Conservation (phyloP, 2,329 filamentous ascomycete genomes). For the Cladophialophora bantiana region DNA sequence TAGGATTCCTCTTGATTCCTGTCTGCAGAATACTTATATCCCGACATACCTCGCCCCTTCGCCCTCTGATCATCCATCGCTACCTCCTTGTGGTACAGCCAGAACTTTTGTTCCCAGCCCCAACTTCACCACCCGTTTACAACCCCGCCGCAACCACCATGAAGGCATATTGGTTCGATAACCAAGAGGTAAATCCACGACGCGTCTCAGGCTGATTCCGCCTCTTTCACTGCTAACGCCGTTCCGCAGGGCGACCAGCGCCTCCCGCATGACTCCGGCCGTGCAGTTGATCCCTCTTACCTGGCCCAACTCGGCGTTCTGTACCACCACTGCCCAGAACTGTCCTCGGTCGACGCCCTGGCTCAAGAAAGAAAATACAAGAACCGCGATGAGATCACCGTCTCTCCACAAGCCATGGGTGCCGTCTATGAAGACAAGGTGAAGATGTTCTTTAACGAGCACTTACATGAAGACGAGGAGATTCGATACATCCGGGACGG, state of each 20-base stretch:
- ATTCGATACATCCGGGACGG: slow-evolving; percentile 93
- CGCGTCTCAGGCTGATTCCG: slow-evolving; percentile 5
- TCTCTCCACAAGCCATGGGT: slow-evolving; percentile 86
- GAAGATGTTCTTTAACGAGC: slow-evolving; percentile 91
- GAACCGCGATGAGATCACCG: slow-evolving; percentile 91
- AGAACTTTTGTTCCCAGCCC: background rate
- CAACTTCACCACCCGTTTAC: background rate
- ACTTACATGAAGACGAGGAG: slow-evolving; percentile 98
- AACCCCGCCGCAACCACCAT: slow-evolving; percentile 53
- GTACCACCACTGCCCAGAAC: slow-evolving; percentile 72
- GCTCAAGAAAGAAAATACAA: slow-evolving; percentile 81
- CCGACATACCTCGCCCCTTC: background rate
- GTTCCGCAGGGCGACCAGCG: slow-evolving; percentile 84
- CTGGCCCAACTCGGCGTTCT: slow-evolving; percentile 79
- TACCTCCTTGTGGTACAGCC: background rate
- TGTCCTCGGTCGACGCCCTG: slow-evolving; percentile 74
- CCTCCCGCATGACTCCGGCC: slow-evolving; percentile 84
- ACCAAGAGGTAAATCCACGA: slow-evolving; percentile 59
- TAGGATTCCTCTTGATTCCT: background rate
- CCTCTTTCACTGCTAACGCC: slow-evolving; percentile 9
- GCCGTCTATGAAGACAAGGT: slow-evolving; percentile 91
- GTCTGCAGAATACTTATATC: slow-evolving; percentile 6
- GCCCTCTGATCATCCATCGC: background rate
- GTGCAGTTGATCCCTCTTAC: slow-evolving; percentile 67
- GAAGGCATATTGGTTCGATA: slow-evolving; percentile 76